Conservation (phyloP, 441 rosid species). For the Adansonia gregorii region DNA sequence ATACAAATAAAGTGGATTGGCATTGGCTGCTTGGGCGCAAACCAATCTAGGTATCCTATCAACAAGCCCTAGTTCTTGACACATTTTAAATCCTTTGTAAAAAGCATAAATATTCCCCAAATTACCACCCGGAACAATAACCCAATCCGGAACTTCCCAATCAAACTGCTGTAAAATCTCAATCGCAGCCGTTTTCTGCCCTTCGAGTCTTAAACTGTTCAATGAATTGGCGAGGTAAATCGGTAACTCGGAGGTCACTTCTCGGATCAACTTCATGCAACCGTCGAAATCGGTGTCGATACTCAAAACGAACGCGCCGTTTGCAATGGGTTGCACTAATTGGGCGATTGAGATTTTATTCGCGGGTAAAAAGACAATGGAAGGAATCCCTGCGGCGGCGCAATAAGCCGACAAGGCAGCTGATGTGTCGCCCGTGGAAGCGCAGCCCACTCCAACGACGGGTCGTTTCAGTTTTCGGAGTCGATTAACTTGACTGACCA, state of each 20-base stretch:
- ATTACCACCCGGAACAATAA: constrained; percentile 72
- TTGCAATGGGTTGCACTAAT: constrained; percentile 72
- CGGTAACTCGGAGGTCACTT: constrained; percentile 64
- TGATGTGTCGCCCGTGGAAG: constrained; percentile 75
- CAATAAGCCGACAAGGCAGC: constrained; percentile 75
- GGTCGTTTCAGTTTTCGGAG: constrained; percentile 58
- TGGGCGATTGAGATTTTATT: constrained; percentile 81
- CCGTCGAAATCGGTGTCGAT: constrained; percentile 76
- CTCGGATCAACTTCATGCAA: constrained; percentile 70
- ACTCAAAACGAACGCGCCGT: constrained; percentile 72
- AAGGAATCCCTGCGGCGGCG: constrained; percentile 72
- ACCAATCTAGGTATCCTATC: constrained; percentile 65
- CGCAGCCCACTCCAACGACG: constrained; percentile 69
- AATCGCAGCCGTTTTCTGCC: constrained; percentile 71
- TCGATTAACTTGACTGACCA: constrained; percentile 74
- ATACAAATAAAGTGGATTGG: constrained; percentile 68
- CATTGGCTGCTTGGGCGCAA: constrained; percentile 77
- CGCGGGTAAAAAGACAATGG: constrained; percentile 65
- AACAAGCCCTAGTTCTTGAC: constrained; percentile 65
- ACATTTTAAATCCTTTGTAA: constrained; percentile 75
- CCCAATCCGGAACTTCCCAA: constrained; percentile 81
- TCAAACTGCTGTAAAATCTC: constrained; percentile 76
- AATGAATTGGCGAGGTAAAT: constrained; percentile 68
- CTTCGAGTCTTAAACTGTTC: constrained; percentile 70
- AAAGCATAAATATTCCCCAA: constrained; percentile 75